A percentile compares a stretch with the other conserved stretches of the same genome.
These are phyloP conservation scores for Helianthus tuberosus DNA, from an alignment of 129 eudicot genomes.

Conservation along the genomic window DNA sequence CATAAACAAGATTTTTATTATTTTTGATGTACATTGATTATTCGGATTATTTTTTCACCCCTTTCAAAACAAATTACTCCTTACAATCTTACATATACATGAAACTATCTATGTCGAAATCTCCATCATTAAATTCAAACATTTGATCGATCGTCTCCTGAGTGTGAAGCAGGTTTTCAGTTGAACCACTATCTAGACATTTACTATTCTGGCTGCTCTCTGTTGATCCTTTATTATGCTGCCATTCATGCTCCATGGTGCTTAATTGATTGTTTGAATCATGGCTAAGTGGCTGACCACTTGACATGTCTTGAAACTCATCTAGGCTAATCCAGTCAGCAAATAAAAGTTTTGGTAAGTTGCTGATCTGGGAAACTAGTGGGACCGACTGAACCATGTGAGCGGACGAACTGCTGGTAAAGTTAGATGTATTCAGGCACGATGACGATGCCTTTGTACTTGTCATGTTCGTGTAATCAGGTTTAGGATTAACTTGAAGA, in stretches of 20 bases:
- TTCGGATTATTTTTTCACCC: neutral
- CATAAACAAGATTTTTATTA: slow-evolving; percentile 6
- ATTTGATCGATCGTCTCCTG: slow-evolving; percentile 10
- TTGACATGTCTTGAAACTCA: slow-evolving; percentile 16
- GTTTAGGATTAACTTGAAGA: neutral
- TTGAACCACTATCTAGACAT: slow-evolving; percentile 6
- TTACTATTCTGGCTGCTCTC: neutral
- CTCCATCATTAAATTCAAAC: slow-evolving; percentile 6
- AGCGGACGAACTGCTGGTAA: neutral
- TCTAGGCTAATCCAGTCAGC: slow-evolving; percentile 54
- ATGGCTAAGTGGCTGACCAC: slow-evolving; percentile 12
- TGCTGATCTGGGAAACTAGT: slow-evolving; percentile 8
- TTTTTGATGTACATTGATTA: neutral
- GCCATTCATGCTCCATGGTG: neutral
- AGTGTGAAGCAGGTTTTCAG: neutral
- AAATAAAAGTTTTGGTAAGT: slow-evolving; percentile 46
- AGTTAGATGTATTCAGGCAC: slow-evolving; percentile 6
- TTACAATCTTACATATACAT: slow-evolving; percentile 22
- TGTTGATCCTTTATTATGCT: neutral
- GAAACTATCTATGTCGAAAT: slow-evolving; percentile 13
- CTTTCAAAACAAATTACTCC: neutral
- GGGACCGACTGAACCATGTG: slow-evolving; percentile 11
- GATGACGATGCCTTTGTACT: slow-evolving; percentile 10
- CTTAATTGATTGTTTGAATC: slow-evolving; percentile 1
- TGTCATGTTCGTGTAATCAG: neutral